Conservation (phyloP, 495 filamentous ascomycete genomes). For the Astrothelium subdiscretum region DNA sequence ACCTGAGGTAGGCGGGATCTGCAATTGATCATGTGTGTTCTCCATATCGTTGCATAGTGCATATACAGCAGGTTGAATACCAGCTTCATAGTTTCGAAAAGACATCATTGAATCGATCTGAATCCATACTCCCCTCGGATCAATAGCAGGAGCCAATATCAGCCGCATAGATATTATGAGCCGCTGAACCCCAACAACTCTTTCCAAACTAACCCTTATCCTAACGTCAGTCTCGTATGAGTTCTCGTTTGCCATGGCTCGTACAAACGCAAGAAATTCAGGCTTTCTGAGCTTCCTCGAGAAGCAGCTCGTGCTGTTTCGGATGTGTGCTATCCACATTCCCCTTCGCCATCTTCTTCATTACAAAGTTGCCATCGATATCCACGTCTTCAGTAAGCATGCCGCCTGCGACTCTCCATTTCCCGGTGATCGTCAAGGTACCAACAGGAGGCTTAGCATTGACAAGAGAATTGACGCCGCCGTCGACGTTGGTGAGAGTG, state of each 20-base stretch:
- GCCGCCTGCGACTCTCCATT: constrained; percentile 17
- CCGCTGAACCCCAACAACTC: too few species aligned
- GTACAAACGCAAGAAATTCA: background rate
- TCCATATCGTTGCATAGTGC: background rate
- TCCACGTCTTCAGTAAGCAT: constrained; percentile 20
- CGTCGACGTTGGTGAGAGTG: constrained; percentile 18
- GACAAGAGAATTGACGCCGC: constrained; percentile 21
- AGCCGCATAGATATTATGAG: too few species aligned
- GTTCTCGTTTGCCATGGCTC: too few species aligned
- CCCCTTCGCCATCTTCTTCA: constrained; percentile 23
- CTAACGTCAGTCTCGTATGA: too few species aligned
- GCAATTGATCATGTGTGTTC: background rate
- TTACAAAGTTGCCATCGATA: constrained; percentile 22
- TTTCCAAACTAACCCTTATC: too few species aligned
- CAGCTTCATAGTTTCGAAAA: too few species aligned
- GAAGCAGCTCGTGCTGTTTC: constrained; percentile 16
- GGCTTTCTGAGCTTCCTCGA: constrained; percentile 10
- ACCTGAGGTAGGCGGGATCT: background rate
- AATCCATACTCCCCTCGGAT: too few species aligned
- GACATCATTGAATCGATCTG: too few species aligned
- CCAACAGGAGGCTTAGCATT: constrained; percentile 21
- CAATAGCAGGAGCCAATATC: too few species aligned
- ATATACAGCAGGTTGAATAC: too few species aligned
- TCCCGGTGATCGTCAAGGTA: constrained; percentile 19
- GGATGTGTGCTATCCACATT: constrained; percentile 24